Base-by-base conservation (phyloP, 306 rosid genomes). In the Erythrophleum fordii region DNA sequence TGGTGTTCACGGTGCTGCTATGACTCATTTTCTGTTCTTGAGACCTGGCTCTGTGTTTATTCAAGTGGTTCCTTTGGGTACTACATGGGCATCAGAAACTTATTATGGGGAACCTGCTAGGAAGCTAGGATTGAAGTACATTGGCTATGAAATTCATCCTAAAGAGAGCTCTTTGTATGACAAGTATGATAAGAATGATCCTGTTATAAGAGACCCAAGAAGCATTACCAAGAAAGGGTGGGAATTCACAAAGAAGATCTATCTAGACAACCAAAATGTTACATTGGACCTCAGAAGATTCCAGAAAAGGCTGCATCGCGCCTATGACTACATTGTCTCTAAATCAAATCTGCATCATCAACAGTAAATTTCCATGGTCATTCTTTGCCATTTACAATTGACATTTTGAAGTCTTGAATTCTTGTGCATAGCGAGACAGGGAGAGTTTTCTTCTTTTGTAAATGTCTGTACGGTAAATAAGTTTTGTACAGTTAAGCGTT, bases 1-100 rank as follows among this genome's bases (percentile, higher is more conserved):
- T 61, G 99, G 99, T 9, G 98, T 93, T 20, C 99, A 95, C 82
- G 99, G 99, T 7, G 99, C 99, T 9, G 99, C 99, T 23, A 89
- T 95, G 99, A 95, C 99, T 7, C 99, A 95, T 77, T 92, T 87
- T 61, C 41, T 95, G 49, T 95, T 95, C 81, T 37, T 95, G 93
- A 92, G 81, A 69, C 97, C 99, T n/a, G 83, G 86, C 1, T 83
- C 81, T 20, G 89, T 92, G 77, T 91, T 92, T 51, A 92, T 95
- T 72, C 99, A 95, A 88, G 92, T 93, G 52, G 58, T 95, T 73
- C 99, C 98, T 12, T 89, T 95, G 9, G 99, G 99, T 2, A 89
- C 93, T 0, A 84, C 14, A 6, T 95, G 99, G 99, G 96, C 99
- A 10, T 95, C 99, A 2, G 93, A 91, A 70, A 88, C 90, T 1